These are phyloP conservation scores for Cercis canadensis DNA, from an alignment of 306 rosid species.

Conservation along the genomic window DNA sequence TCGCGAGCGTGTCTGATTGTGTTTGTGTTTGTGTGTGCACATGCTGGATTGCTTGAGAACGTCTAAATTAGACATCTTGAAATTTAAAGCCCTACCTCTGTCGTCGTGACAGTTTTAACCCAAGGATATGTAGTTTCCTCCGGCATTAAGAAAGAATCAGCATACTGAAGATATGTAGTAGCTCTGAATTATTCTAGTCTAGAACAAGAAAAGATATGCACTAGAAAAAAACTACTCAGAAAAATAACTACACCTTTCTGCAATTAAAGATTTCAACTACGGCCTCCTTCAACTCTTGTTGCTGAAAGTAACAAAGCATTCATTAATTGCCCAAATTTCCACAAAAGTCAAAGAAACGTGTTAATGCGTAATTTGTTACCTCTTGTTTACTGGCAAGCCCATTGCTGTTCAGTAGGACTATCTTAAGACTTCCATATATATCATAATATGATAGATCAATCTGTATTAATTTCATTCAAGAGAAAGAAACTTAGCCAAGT, in stretches of 20 bases:
- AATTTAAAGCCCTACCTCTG: conserved; percentile 54
- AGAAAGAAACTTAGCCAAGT: neutral
- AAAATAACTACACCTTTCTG: conserved; percentile 58
- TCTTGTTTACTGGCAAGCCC: conserved; percentile 70
- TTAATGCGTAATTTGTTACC: conserved; percentile 50
- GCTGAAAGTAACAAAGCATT: conserved; percentile 31
- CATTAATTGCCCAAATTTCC: conserved; percentile 2
- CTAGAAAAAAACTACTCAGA: neutral
- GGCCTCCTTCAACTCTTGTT: conserved; percentile 69
- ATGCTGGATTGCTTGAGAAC: neutral
- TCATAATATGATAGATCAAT: conserved; percentile 86
- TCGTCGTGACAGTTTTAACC: conserved; percentile 62
- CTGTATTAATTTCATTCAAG: conserved; percentile 53
- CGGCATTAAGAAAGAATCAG: conserved; percentile 43
- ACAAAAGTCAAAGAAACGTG: conserved; percentile 15
- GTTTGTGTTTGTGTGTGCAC: neutral
- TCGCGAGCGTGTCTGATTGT: neutral
- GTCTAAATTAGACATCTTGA: conserved; percentile 3
- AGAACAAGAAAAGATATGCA: conserved; percentile 7
- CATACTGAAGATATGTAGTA: conserved; percentile 7
- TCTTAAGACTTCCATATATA: conserved; percentile 81
- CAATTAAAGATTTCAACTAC: conserved; percentile 76
- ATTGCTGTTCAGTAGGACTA: conserved; percentile 68
- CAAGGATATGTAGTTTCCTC: conserved; percentile 72
- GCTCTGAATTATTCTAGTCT: conserved; percentile 7